A percentile compares a stretch with the other conserved stretches of the same genome.
phyloP scores from a whole-genome alignment of 805 yeast genomes.

The Candida lessepsii region DNA sequence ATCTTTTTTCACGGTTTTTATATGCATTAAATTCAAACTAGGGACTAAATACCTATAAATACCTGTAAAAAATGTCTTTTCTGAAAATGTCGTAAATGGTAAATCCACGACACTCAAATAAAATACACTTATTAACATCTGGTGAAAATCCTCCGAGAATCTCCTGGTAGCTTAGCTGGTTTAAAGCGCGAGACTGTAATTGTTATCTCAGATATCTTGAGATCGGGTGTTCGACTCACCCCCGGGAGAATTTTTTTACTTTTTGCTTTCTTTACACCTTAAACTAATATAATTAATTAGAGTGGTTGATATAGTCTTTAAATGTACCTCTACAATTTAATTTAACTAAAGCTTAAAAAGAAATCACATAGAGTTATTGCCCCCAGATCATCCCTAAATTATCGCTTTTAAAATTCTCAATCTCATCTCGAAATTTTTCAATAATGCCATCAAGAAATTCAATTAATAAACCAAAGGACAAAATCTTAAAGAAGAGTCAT shows the following conservation, averaged over 20 bases:
- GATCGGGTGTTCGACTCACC: conserved; percentile 53
- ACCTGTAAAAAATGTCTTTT: no score
- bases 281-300: no score
- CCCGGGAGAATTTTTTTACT: conserved; percentile 36
- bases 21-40: no score
- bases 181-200: conserved; percentile 51
- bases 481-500: conserved; percentile 50
- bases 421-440: conserved; percentile 8
- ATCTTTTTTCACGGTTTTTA: no score
- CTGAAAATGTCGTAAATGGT: no score
- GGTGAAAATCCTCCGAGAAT: conserved; percentile 1
- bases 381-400: no score
- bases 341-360: no score
- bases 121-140: not conserved
- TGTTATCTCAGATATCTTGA: conserved; percentile 40
- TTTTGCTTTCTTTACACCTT: conserved; percentile 16
- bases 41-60: no score
- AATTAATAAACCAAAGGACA: conserved; percentile 74
- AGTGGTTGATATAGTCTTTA: no score
- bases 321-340: no score
- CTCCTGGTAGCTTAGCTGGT: conserved; percentile 52
- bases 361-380: no score
- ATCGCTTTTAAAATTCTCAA: conserved; percentile 1
- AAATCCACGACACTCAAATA: not conserved
- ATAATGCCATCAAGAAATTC: conserved; percentile 80